Conservation (phyloP, 345 rosid genomes). For the Eucalyptus camaldulensis region DNA sequence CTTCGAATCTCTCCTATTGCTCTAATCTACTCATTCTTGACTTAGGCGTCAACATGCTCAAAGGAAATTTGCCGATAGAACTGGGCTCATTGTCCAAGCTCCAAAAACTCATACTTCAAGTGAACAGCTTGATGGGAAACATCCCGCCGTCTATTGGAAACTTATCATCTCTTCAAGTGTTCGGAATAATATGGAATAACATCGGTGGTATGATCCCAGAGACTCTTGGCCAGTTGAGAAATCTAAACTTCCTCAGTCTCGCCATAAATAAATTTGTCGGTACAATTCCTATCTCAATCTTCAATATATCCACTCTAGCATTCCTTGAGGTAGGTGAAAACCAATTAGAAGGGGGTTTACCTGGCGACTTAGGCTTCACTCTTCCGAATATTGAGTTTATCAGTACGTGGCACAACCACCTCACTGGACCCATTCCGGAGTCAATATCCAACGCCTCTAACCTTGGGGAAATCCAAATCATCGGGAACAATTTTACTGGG, state of each 20-base stretch:
- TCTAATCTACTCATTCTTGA: no score
- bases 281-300: neutral
- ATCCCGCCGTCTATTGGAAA: neutral
- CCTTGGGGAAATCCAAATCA: fast-evolving
- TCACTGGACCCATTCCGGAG: neutral
- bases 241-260: fast-evolving
- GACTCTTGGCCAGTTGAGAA: no score
- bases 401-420: fast-evolving
- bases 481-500: fast-evolving
- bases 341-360: neutral
- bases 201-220: no score
- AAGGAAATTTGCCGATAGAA: no score
- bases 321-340: fast-evolving
- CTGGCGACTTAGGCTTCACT: neutral
- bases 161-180: fast-evolving
- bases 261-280: fast-evolving
- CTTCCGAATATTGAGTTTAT: fast-evolving
- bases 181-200: fast-evolving
- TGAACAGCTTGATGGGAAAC: neutral
- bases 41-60: no score
- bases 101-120: fast-evolving
- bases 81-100: neutral
- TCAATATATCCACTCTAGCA: neutral
- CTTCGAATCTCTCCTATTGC: no score
- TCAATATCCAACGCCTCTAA: neutral